Base-by-base conservation (phyloP, 179 eudicot species). In the Corrigiola litoralis region DNA sequence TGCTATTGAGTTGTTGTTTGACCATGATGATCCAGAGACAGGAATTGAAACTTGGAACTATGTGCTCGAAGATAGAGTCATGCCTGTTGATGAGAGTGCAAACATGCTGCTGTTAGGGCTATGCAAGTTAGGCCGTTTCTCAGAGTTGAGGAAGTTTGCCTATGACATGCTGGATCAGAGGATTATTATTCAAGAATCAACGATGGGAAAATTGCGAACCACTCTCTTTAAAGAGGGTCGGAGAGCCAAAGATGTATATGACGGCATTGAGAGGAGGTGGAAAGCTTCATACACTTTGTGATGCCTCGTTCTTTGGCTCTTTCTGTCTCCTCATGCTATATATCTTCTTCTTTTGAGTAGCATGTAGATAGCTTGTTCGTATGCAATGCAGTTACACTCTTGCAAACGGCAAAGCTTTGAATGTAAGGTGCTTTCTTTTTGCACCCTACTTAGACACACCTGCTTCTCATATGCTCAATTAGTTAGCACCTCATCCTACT, bases 11-110 rank as follows among this genome's bases (percentile, higher is more conserved):
- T 42, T 88, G 89, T 75, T 91, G 59, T 83, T 86, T 47, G 83
- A 79, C n/a, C 54, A 72, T 29, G 87, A 88, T 69, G 97, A 91
- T 78, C 97, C 95, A 0, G 95, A 86, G 82, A 75, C 71, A 42
- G 94, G 85, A 8, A 25, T 79, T n/a, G 92, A 86, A 69, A 77
- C 88, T 20, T 91, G 95, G 97, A 79, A 77, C 41, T 84, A 53
- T 56, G 75, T 86, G 86, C 69, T 75, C 9, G 81, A 81, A 59
- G 79, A 83, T 67, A 69, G 63, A 25, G 50, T 77, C 17, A 45
- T 45, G 45, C 85, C 90, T 48, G 54, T 81, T 61, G 87, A 83
- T 59, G 89, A 77, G 61, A 61, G 82, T 57, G 92, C 87, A 28
- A 88, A 86, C 75, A 86, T 75, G 5, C 78, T 88, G 76, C 90